Evolutionary conservation across 495 filamentous ascomycete species (phyloP).

Genomic region (Aspergillus heteromorphus): DNA sequence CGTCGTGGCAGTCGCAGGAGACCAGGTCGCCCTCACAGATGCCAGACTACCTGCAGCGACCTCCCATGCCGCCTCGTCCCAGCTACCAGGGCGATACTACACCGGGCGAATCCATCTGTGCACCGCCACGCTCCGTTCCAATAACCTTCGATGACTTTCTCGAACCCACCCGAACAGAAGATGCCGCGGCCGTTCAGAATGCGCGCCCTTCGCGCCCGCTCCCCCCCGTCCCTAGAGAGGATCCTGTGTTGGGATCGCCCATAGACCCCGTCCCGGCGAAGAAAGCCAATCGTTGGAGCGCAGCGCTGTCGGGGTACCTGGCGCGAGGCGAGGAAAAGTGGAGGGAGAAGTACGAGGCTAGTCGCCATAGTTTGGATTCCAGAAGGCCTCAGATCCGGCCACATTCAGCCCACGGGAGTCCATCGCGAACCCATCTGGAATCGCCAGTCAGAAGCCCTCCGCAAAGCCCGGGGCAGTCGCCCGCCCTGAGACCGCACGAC

Average conservation of each 20-base stretch:
- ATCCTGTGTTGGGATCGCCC: constrained; percentile 6
- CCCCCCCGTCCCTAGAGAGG: constrained; percentile 28
- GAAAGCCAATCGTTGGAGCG: constrained; percentile 31
- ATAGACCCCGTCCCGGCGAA: constrained; percentile 10
- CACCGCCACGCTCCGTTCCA: not conserved
- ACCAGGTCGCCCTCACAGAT: not conserved
- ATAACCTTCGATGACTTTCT: not conserved
- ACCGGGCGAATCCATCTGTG: not conserved
- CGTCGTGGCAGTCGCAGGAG: constrained; percentile 13
- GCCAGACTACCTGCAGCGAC: not conserved
- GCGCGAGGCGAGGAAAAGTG: constrained; percentile 19
- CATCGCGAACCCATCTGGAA: constrained; percentile 12
- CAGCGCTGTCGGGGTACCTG: constrained; percentile 22
- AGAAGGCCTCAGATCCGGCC: constrained; percentile 30
- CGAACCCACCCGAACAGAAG: not conserved
- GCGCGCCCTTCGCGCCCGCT: constrained; percentile 20
- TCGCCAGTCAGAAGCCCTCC: constrained; percentile 9
- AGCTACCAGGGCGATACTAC: not conserved
- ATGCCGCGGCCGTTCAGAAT: constrained; percentile 1
- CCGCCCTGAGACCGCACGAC: constrained; percentile 15
- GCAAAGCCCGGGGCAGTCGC: constrained; percentile 28
- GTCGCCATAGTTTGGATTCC: constrained; percentile 33
- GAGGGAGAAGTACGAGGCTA: constrained; percentile 22
- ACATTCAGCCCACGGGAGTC: constrained; percentile 20
- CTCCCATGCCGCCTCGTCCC: constrained; percentile 13